These are phyloP conservation scores for Ophidiomyces ophidiicola DNA, from an alignment of 2,329 filamentous ascomycete species.

Conservation along the genomic window DNA sequence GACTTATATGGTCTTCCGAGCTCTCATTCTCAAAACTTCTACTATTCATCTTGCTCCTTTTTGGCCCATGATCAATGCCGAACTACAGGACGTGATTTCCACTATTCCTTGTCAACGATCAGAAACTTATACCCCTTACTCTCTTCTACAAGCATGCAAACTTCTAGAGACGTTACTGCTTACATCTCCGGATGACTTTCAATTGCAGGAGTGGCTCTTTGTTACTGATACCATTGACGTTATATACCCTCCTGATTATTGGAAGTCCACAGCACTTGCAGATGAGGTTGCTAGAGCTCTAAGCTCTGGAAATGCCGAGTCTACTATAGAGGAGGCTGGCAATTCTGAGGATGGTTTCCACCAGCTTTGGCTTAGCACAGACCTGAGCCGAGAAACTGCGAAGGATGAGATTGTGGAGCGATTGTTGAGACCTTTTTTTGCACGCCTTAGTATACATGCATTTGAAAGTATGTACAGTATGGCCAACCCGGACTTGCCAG, in stretches of 20 bases:
- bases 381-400: conserved; percentile 42
- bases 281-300: conserved; percentile 76
- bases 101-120: conserved; percentile 60
- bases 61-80: conserved; percentile 82
- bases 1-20: conserved; percentile 75
- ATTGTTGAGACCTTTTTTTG: conserved; percentile 77
- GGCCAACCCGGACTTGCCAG: conserved; percentile 53
- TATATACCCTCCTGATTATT: conserved; percentile 64
- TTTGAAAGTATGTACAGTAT: conserved; percentile 91
- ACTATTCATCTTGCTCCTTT: conserved; percentile 68
- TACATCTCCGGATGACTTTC: conserved; percentile 85
- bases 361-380: conserved; percentile 33
- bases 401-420: conserved; percentile 57
- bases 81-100: conserved; percentile 67
- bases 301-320: conserved; percentile 32
- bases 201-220: conserved; percentile 96
- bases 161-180: conserved; percentile 80
- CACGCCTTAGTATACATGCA: conserved; percentile 78
- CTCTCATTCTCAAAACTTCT: conserved; percentile 66
- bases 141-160: conserved; percentile 84
- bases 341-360: conserved; percentile 23
- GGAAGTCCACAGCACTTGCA: conserved; percentile 61
- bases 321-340: conserved; percentile 17
- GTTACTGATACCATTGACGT: conserved; percentile 95
- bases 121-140: conserved; percentile 64